Evolutionary conservation across 1,284 basidiomycete species (phyloP).

Genomic region (Porodaedalea pini): DNA sequence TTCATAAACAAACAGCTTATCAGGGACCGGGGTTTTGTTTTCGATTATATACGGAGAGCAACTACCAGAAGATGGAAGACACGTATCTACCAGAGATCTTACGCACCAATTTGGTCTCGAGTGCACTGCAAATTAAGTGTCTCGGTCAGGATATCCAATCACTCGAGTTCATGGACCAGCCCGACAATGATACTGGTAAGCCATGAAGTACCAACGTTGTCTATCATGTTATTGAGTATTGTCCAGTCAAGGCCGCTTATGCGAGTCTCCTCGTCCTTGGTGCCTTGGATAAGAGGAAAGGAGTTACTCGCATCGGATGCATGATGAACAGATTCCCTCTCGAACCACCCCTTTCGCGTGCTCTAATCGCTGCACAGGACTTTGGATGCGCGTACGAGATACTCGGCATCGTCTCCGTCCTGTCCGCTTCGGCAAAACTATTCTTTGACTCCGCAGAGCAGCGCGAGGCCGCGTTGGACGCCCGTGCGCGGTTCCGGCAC

Average conservation of each 20-base stretch:
- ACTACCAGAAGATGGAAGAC: slow-evolving; percentile 62
- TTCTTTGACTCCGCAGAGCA: slow-evolving; percentile 65
- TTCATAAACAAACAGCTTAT: background rate
- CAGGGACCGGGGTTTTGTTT: slow-evolving; percentile 82
- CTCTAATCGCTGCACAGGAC: slow-evolving; percentile 70
- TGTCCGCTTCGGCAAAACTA: slow-evolving; percentile 72
- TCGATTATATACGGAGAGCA: slow-evolving; percentile 81
- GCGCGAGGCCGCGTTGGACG: slow-evolving; percentile 66
- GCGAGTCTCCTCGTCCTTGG: slow-evolving; percentile 73
- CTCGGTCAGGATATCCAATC: slow-evolving; percentile 75
- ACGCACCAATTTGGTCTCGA: slow-evolving; percentile 79
- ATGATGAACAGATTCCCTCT: slow-evolving; percentile 83
- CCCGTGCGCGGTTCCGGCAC: slow-evolving; percentile 77
- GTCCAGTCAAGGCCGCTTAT: slow-evolving; percentile 63
- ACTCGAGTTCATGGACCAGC: slow-evolving; percentile 83
- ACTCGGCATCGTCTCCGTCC: slow-evolving; percentile 74
- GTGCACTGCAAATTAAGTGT: slow-evolving; percentile 80
- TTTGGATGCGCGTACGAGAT: slow-evolving; percentile 71
- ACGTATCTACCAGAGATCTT: slow-evolving; percentile 86
- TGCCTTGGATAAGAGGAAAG: slow-evolving; percentile 63
- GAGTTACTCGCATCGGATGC: slow-evolving; percentile 67
- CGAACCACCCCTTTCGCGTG: slow-evolving; percentile 77
- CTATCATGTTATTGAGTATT: background rate
- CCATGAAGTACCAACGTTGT: slow-evolving; percentile 16
- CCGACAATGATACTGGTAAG: slow-evolving; percentile 68